phyloP scores from a whole-genome alignment of 768 basidiomycete species.

The Suillus weaverae region DNA sequence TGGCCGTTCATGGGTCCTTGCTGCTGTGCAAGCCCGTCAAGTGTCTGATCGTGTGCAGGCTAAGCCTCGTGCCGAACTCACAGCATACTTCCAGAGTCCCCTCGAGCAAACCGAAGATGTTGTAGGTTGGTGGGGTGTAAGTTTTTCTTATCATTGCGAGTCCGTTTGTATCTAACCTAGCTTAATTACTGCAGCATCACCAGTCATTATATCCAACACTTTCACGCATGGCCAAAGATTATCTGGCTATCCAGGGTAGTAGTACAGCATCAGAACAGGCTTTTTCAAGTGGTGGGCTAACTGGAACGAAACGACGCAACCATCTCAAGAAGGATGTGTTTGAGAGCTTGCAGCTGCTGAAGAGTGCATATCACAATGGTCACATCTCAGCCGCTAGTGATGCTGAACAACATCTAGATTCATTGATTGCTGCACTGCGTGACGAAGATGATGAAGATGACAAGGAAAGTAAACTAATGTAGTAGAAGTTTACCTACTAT shows the following conservation, averaged over 20 bases:
- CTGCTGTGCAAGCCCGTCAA: conserved; percentile 1
- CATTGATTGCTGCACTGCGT: background rate
- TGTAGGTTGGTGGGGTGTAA: conserved; percentile 8
- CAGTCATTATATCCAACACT: conserved; percentile 18
- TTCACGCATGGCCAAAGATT: conserved; percentile 15
- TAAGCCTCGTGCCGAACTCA: background rate
- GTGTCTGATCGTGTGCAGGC: background rate
- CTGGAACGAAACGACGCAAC: conserved; percentile 20
- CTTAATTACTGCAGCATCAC: background rate
- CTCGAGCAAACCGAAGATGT: conserved; percentile 3
- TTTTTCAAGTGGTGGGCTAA: conserved; percentile 31
- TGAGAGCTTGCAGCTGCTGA: conserved; percentile 20
- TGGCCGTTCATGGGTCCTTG: background rate
- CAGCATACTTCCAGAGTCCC: conserved; percentile 4
- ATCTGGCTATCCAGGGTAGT: conserved; percentile 28
- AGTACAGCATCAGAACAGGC: conserved; percentile 24
- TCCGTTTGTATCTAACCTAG: conserved; percentile 10
- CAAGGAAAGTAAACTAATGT: too few relatives aligned
- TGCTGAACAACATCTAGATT: conserved; percentile 3
- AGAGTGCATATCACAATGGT: conserved; percentile 30
- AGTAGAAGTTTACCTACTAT: background rate
- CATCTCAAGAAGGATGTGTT: conserved; percentile 24
- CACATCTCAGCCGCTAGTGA: conserved; percentile 21
- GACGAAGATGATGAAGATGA: background rate
- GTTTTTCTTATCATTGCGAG: conserved; percentile 7